Base-by-base conservation (phyloP, 1,284 basidiomycete species). In the Puccinia polysora region DNA sequence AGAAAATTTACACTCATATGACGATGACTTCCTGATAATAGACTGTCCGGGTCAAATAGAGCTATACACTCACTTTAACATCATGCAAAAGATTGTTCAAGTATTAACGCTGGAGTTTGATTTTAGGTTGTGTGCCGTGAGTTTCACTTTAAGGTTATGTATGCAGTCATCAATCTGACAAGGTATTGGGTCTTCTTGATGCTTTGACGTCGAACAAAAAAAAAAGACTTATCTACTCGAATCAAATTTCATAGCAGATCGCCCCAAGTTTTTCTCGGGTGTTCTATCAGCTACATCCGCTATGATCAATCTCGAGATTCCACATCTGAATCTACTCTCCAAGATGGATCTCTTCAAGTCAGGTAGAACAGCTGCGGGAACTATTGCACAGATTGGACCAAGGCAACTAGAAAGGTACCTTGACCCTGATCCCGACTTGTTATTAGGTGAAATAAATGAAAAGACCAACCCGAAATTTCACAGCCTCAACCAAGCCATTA, bases 1-100 rank as follows among this genome's bases (percentile, higher is more conserved):
- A 77, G 95, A 97, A 79, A 90, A 97, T 78, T 84, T 99, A 1
- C 94, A 93, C 10, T 87, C 88, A 14, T 98, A 87, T 80, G 93
- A 97, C 53, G 90, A 97, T 78, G 96, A 99, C 81, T 99, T 97
- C 82, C 85, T 99, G 56, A 88, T 99, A 76, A 88, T 99, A 75
- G 96, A 99, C 82, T 98, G 96, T 79, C 96, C 96, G 75, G 94
- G 92, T 45, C 96, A 99, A 82, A 99, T 99, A 77, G 96, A 99
- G 82, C 85, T 99, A 10, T 98, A 98, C 81, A 98, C 96, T 0
- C 96, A 99, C 81, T 92, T 97, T 77, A 92, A 94, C 0, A 90
- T 99, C 78, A 86, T 99, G 55, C 92, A 95, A 0, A 87, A 88
- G 4, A 86, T 99, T 60, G 89, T 91, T 45, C 85, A 86, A 74